These are phyloP conservation scores for Termitomyces sp. DNA, from an alignment of 768 basidiomycete genomes.

Conservation along the genomic window DNA sequence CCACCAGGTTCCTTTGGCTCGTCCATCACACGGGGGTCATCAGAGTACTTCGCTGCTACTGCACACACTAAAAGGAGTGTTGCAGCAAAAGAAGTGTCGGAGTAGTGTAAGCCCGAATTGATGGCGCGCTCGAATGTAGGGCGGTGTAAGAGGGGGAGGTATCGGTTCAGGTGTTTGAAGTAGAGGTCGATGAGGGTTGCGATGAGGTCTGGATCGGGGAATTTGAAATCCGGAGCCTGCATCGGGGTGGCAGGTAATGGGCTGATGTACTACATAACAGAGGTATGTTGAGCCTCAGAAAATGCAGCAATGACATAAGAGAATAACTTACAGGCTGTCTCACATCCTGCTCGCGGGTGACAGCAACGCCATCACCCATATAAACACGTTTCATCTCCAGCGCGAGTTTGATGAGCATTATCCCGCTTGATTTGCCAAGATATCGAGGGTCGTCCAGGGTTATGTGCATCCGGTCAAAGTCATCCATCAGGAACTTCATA, in stretches of 20 bases:
- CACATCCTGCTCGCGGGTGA: not conserved
- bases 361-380: conserved; percentile 26
- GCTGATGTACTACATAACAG: conserved; percentile 28
- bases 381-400: conserved; percentile 57
- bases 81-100: conserved; percentile 50
- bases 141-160: conserved; percentile 70
- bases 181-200: conserved; percentile 57
- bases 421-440: conserved; percentile 55
- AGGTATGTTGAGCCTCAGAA: not conserved
- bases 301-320: not conserved
- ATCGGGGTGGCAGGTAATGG: conserved; percentile 14
- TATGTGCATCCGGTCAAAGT: conserved; percentile 34
- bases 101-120: conserved; percentile 47
- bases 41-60: conserved; percentile 54
- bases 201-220: conserved; percentile 55
- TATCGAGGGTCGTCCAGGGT: conserved; percentile 35
- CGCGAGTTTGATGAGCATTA: conserved; percentile 50
- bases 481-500: conserved; percentile 33
- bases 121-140: conserved; percentile 60
- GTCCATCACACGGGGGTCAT: conserved; percentile 55
- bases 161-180: conserved; percentile 56
- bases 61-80: conserved; percentile 73
- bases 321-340: not conserved
- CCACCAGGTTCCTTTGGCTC: conserved; percentile 15
- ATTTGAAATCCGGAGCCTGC: conserved; percentile 29